Evolutionary conservation across 1,284 basidiomycete genomes (phyloP).

Genomic region (Leccinum solheimii): DNA sequence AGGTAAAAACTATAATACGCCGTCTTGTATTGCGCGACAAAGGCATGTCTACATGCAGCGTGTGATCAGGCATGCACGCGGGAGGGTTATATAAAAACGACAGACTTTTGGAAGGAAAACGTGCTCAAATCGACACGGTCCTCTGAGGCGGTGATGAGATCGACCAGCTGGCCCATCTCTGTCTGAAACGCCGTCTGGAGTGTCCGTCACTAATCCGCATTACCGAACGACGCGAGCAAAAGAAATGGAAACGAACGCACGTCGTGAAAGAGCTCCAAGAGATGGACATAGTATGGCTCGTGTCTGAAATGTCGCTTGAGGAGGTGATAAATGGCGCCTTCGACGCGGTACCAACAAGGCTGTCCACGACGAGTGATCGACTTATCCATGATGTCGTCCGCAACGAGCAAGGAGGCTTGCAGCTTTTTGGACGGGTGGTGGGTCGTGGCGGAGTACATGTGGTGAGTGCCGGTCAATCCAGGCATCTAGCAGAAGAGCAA

Average conservation of each 20-base stretch:
- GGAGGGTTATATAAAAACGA: background rate
- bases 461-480: background rate
- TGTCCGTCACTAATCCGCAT: background rate
- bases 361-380: slow-evolving; percentile 95
- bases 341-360: slow-evolving; percentile 91
- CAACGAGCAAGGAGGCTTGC: slow-evolving; percentile 97
- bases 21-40: slow-evolving; percentile 98
- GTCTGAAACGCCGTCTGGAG: slow-evolving; percentile 84
- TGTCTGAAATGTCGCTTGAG: slow-evolving; percentile 87
- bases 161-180: slow-evolving; percentile 94
- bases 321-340: slow-evolving; percentile 87
- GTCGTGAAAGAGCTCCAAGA: slow-evolving; percentile 92
- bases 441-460: background rate
- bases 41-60: slow-evolving; percentile 67
- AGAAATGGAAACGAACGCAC: background rate
- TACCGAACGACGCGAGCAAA: background rate
- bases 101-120: slow-evolving; percentile 84
- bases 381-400: slow-evolving; percentile 96
- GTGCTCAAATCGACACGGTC: slow-evolving; percentile 83
- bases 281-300: slow-evolving; percentile 85
- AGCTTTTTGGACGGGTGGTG: background rate
- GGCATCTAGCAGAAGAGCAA: no score
- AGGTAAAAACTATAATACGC: slow-evolving; percentile 99
- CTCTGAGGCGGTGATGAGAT: slow-evolving; percentile 94
- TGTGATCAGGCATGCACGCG: background rate